phyloP scores from a whole-genome alignment of 2,329 filamentous ascomycete species.

The Thielaviopsis musarum region DNA sequence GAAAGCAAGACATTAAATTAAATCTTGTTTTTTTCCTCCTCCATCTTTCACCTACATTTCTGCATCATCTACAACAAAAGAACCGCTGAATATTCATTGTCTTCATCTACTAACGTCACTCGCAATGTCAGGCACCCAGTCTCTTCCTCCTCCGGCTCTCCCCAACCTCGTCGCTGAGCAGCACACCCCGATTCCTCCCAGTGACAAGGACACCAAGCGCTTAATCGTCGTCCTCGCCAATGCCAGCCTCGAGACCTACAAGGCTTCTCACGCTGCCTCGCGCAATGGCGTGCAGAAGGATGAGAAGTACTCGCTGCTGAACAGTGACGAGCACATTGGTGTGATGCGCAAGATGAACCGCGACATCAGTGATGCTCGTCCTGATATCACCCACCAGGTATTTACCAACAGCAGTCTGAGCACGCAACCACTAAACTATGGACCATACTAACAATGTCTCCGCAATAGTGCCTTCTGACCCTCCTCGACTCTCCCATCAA shows the following conservation, averaged over 20 bases:
- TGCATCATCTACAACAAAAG: background rate
- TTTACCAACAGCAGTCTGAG: constrained; percentile 17
- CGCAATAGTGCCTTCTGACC: constrained; percentile 72
- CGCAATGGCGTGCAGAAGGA: constrained; percentile 53
- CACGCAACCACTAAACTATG: background rate
- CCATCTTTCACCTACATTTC: background rate
- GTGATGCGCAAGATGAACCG: constrained; percentile 99
- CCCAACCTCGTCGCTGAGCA: constrained; percentile 91
- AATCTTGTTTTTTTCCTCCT: background rate
- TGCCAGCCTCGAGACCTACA: constrained; percentile 95
- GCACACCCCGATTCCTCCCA: constrained; percentile 63
- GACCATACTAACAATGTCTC: background rate
- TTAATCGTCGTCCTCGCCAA: constrained; percentile 94
- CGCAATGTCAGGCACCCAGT: constrained; percentile 59
- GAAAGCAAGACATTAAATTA: background rate
- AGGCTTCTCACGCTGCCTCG: constrained; percentile 59
- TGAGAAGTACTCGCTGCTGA: constrained; percentile 93
- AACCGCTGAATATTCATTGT: background rate
- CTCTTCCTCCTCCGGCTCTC: constrained; percentile 76
- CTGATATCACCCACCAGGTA: constrained; percentile 98
- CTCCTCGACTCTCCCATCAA: constrained; percentile 96
- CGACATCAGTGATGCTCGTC: constrained; percentile 92
- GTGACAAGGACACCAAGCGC: constrained; percentile 79
- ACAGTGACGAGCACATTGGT: constrained; percentile 97
- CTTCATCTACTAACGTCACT: constrained; percentile 13